A percentile compares a stretch with the other conserved stretches of the same genome.
phyloP scores from a whole-genome alignment of 106 monocot species.

The Iris macrosiphon region DNA sequence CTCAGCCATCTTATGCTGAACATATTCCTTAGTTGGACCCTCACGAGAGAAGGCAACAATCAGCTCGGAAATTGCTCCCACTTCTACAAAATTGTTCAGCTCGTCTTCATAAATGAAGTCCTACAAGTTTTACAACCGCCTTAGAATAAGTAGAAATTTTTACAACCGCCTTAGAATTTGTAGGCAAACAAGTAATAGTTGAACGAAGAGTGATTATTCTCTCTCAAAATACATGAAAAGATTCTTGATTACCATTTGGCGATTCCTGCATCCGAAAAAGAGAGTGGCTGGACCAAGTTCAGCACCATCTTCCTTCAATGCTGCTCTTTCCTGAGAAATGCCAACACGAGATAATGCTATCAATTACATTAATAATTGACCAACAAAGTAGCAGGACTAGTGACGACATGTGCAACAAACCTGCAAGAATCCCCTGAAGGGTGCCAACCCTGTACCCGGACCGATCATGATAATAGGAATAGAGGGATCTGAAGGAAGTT shows the following conservation, averaged over 20 bases:
- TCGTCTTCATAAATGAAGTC: constrained; percentile 74
- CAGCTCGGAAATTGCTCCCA: constrained; percentile 49
- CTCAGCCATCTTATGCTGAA: constrained; percentile 61
- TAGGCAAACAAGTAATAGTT: no score
- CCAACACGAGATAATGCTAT: not conserved
- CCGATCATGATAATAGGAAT: constrained; percentile 50
- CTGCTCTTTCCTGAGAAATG: constrained; percentile 28
- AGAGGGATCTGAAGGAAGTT: constrained; percentile 37
- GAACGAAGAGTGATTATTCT: not conserved
- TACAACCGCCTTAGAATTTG: no score
- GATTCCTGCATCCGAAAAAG: constrained; percentile 40
- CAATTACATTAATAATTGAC: not conserved
- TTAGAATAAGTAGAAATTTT: not conserved
- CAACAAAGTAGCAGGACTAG: not conserved
- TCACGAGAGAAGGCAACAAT: constrained; percentile 60
- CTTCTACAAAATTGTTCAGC: constrained; percentile 29
- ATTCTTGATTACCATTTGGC: constrained; percentile 22
- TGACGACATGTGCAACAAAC: not conserved
- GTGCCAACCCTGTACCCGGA: constrained; percentile 55
- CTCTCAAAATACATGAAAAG: not conserved
- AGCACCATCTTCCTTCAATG: constrained; percentile 15
- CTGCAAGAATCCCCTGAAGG: constrained; percentile 58
- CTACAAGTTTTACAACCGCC: constrained; percentile 8
- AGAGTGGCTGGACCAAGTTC: constrained; percentile 31
- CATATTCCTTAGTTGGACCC: constrained; percentile 56